Conservation (phyloP, 495 filamentous ascomycete genomes). For the Lindgomyces ingoldianus region DNA sequence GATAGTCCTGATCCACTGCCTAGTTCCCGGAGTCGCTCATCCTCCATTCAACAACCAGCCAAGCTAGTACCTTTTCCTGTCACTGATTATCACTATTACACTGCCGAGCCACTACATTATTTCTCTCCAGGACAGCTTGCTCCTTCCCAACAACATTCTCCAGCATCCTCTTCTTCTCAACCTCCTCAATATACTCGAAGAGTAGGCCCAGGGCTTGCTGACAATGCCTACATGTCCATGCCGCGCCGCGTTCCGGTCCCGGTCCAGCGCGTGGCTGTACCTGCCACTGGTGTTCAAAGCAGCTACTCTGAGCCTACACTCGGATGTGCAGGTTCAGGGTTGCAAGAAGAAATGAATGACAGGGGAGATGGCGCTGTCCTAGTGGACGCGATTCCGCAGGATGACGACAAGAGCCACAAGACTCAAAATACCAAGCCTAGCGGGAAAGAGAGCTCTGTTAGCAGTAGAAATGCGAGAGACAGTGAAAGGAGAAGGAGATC, state of each 20-base stretch:
- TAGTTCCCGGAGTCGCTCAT: constrained; percentile 25
- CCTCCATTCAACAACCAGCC: constrained; percentile 31
- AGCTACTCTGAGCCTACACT: constrained; percentile 40
- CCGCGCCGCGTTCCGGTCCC: constrained; percentile 35
- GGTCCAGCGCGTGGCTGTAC: constrained; percentile 30
- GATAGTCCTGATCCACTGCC: constrained; percentile 35
- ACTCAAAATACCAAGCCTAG: constrained; percentile 14
- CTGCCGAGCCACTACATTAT: constrained; percentile 32
- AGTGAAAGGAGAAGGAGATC: constrained; percentile 19
- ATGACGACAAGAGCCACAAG: constrained; percentile 30
- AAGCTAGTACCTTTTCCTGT: constrained; percentile 34
- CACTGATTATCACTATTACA: constrained; percentile 31
- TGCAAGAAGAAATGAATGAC: constrained; percentile 32
- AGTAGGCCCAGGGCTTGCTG: constrained; percentile 15
- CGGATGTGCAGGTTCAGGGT: constrained; percentile 16
- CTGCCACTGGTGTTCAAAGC: constrained; percentile 23
- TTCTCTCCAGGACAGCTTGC: constrained; percentile 3
- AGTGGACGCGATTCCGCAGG: constrained; percentile 37
- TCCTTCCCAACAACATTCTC: constrained; percentile 11
- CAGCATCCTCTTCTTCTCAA: constrained; percentile 12
- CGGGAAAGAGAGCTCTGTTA: constrained; percentile 10
- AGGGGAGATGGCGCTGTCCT: constrained; percentile 35
- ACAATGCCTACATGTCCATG: constrained; percentile 22
- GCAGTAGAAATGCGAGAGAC: constrained; percentile 14
- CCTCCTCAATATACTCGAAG: constrained; percentile 27